Base-by-base conservation (phyloP, 352 stramenopile species). In the Pseudoperonospora humuli region DNA sequence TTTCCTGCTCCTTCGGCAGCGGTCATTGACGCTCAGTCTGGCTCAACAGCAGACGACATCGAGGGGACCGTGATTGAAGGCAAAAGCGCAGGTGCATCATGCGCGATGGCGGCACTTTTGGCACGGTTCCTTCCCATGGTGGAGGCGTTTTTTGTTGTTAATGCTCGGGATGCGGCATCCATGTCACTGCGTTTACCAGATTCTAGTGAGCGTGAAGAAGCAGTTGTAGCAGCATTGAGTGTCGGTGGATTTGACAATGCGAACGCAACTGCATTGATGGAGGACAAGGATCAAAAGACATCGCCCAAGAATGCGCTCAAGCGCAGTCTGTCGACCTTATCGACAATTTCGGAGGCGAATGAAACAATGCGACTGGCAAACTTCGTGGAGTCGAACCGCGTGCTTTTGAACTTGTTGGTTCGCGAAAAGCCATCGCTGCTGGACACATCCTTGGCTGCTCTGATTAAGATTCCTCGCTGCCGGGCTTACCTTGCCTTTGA, bases 121-220 rank as follows among this genome's bases (percentile, higher is more conserved):
- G 95, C 89, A 5, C 79, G 95, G 19, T 98, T 99, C 61, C 75
- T 99, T 44, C 95, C 95, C 3, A 93, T 97, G 45, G 95, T 99
- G 44, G 95, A 99, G 60, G 88, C 91, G 11, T 99, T 99, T 63
- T 99, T 99, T 59, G 93, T 99, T 20, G 93, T 98, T 2, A 98
- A 98, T 67, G 87, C 92, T 24, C 82, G 85, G 44, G 79, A 96
- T 57, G 67, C 69, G 6, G 75, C 75, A 1, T 84, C 73, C 0
- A 91, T 95, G 78, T 68, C 67, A 3, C 45, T 93, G 18, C 66
- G 71, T 20, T 52, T 89, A 24, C 80, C 82, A 0, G 76, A 87
- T 45, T 82, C 75, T 13, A 75, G 49, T 1, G 78, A 91, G 53
- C 72, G 76, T 1, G 81, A 93, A 63, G 81, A 89, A 38, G 76